phyloP scores from a whole-genome alignment of 2,329 filamentous ascomycete species.

The Coleophoma cylindrospora region DNA sequence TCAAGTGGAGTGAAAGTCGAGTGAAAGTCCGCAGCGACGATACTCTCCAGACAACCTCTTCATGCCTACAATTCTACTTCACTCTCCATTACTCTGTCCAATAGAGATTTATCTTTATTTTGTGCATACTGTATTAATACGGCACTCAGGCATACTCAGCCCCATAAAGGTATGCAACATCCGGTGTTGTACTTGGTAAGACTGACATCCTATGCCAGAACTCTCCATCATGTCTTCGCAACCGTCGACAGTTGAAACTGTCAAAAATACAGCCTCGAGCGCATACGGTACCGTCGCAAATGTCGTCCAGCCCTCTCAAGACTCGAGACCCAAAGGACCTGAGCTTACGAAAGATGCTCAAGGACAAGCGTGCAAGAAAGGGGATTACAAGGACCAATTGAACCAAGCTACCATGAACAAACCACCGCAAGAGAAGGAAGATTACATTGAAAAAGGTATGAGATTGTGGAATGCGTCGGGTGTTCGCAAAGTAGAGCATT shows the following conservation, averaged over 20 bases:
- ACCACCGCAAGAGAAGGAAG: slow-evolving; percentile 5
- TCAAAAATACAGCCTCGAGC: slow-evolving; percentile 11
- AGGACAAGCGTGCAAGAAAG: slow-evolving; percentile 15
- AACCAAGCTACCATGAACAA: slow-evolving; percentile 13
- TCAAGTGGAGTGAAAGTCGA: too few relatives aligned
- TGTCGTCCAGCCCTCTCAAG: slow-evolving; percentile 1
- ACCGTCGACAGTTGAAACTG: slow-evolving; percentile 14
- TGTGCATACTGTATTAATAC: too few relatives aligned
- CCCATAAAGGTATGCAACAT: not conserved
- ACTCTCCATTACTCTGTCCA: too few relatives aligned
- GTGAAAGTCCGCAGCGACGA: too few relatives aligned
- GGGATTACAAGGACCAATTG: slow-evolving; percentile 19
- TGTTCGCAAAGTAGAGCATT: not conserved
- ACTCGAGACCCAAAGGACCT: slow-evolving; percentile 11
- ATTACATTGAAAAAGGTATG: slow-evolving; percentile 17
- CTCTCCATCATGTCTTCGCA: slow-evolving; percentile 15
- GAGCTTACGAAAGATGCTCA: slow-evolving; percentile 10
- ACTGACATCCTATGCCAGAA: not conserved
- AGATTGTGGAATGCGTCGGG: not conserved
- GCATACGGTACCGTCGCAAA: slow-evolving; percentile 8
- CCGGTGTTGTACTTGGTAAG: not conserved
- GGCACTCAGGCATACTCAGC: too few relatives aligned
- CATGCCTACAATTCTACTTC: too few relatives aligned
- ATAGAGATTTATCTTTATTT: too few relatives aligned
- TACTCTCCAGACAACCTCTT: too few relatives aligned